Evolutionary conservation across 2,329 filamentous ascomycete species (phyloP), one percentile per base, ranked within the genome.

Genomic region (Ceratocystiopsis minuta): DNA sequence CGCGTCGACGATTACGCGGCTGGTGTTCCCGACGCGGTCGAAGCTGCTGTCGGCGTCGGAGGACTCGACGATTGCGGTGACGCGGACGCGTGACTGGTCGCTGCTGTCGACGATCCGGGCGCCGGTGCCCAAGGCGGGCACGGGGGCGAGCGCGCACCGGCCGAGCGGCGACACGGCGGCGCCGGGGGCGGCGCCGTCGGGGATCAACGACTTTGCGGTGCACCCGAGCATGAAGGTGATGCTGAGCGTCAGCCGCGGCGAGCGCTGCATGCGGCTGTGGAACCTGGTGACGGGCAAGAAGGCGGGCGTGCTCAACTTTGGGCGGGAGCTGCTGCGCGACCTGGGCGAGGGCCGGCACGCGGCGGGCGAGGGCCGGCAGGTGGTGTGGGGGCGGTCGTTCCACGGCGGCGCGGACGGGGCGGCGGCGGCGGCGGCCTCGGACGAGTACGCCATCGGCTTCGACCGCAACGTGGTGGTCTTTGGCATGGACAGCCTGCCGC

Each of bases 141-240:
- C 33, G 36, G 40, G 41, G 35, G 45, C 42, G 20, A 38, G 40
- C 6, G 20, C 44, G 38, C 43, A 32, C 15, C 70, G 87, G 48
- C 87, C 88, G 11, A 88, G 78, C 51, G 88, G 88, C 45, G 88
- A 95, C 58, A 96, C 88, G 16, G 85, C 86, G 9, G 78, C 80
- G 2, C 72, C 79, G 12, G 86, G 85, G 16, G 81, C 77, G 38
- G 75, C 80, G 20, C 87, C 87, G 0, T 74, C 78, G n/a, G 90
- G 90, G 16, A 75, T 96, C 50, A 96, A 94, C 57, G 83, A 87
- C 57, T 93, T 98, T 57, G 85, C 88, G 2, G 80, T 98, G 20
- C 90, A 98, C 57, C 88, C 90, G 0, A 92, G 83, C 57, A 84
- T 93, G 72, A 96, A 95, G 63, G 66, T 98, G 40, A 94, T 96